These are phyloP conservation scores for Suillus luteus DNA, from an alignment of 768 basidiomycete species.

Conservation along the genomic window DNA sequence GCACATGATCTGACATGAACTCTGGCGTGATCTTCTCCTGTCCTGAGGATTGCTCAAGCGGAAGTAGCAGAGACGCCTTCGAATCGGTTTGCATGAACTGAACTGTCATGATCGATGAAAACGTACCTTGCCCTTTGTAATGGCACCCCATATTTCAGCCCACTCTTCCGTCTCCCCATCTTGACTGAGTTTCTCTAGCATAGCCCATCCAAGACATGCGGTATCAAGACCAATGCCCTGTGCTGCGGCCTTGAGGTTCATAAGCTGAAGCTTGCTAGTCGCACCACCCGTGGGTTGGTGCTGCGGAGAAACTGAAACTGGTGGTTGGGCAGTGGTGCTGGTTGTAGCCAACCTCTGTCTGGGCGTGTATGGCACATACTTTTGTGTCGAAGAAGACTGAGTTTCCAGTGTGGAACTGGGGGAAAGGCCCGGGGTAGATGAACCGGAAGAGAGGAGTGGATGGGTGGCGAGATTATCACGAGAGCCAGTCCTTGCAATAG, in stretches of 20 bases:
- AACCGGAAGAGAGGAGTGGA: conserved; percentile 58
- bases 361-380: conserved; percentile 80
- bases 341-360: conserved; percentile 61
- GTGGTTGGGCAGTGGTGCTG: conserved; percentile 41
- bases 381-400: conserved; percentile 33
- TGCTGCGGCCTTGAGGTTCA: conserved; percentile 72
- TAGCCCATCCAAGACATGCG: conserved; percentile 71
- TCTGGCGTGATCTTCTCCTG: conserved; percentile 65
- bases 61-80: conserved; percentile 84
- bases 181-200: conserved; percentile 68
- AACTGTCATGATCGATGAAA: not conserved
- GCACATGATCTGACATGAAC: conserved; percentile 82
- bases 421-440: conserved; percentile 24
- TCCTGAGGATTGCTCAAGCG: conserved; percentile 56
- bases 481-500: conserved; percentile 44
- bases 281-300: conserved; percentile 58
- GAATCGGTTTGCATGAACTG: conserved; percentile 7
- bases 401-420: conserved; percentile 29
- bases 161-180: conserved; percentile 61
- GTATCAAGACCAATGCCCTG: conserved; percentile 68
- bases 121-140: conserved; percentile 67
- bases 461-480: conserved; percentile 63
- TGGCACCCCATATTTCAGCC: conserved; percentile 65
- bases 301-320: conserved; percentile 39
- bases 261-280: conserved; percentile 66